These are phyloP conservation scores for Rhizopus sp. DNA, from an alignment of 371 early-diverging fungal genomes.

Conservation along the genomic window DNA sequence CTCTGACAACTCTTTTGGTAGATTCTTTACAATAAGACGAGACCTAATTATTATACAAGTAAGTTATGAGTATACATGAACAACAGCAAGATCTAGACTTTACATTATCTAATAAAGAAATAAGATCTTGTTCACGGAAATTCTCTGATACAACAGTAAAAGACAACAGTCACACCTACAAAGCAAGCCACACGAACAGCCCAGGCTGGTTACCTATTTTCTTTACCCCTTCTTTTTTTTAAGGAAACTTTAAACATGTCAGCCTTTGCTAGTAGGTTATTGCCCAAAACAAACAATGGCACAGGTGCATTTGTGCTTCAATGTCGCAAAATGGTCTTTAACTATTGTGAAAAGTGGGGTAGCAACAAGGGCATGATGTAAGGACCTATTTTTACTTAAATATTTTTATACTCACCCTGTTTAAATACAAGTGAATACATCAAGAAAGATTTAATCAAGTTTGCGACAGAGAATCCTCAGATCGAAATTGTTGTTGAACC, in stretches of 20 bases:
- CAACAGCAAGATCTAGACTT: too few relatives aligned
- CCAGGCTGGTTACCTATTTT: conserved; percentile 12
- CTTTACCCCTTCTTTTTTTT: conserved; percentile 15
- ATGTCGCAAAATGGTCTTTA: conserved; percentile 80
- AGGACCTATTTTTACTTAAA: conserved; percentile 10
- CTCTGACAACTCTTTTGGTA: conserved; percentile 86
- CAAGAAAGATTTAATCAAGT: conserved; percentile 63
- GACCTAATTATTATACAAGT: conserved; percentile 38
- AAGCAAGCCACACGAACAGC: not conserved
- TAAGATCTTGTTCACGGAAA: too few relatives aligned
- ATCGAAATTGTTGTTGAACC: conserved; percentile 82
- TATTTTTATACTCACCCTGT: not conserved
- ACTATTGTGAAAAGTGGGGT: conserved; percentile 86
- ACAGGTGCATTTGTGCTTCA: conserved; percentile 81
- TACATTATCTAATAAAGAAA: too few relatives aligned
- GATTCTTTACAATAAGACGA: conserved; percentile 87
- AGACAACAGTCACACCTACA: conserved; percentile 10
- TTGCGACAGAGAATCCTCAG: conserved; percentile 78
- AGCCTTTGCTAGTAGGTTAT: conserved; percentile 22
- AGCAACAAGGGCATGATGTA: conserved; percentile 83
- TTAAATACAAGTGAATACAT: conserved; percentile 63
- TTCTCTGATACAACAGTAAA: not conserved
- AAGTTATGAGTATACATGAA: not conserved
- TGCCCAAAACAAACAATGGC: conserved; percentile 70
- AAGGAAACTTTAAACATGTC: conserved; percentile 19